These are phyloP conservation scores for Quercus engelmannii DNA, from an alignment of 306 rosid genomes.

Conservation along the genomic window DNA sequence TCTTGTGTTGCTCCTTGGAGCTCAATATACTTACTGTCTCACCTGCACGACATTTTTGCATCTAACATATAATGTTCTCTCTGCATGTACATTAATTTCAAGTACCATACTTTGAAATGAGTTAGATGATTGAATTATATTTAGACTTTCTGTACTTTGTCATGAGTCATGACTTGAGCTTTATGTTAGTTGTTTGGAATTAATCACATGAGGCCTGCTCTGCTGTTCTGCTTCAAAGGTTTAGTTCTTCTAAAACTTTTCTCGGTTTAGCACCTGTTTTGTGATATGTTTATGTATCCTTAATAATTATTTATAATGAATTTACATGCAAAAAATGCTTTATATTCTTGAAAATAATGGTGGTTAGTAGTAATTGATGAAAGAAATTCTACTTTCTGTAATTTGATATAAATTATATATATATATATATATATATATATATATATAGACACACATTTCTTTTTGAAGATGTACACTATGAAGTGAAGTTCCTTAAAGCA, in stretches of 20 bases:
- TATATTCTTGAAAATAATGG: not conserved
- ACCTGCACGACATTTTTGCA: not conserved
- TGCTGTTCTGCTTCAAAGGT: not conserved
- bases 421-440: no score
- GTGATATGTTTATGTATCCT: not conserved
- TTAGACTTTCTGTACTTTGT: not conserved
- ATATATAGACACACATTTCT: no score
- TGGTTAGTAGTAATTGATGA: not conserved
- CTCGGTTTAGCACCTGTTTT: not conserved
- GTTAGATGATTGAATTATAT: not conserved
- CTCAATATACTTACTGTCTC: not conserved
- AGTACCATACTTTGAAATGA: not conserved
- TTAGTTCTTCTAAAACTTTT: no score
- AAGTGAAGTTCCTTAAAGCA: not conserved
- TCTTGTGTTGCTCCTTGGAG: not conserved
- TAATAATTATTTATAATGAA: not conserved
- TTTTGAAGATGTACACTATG: not conserved
- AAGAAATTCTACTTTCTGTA: not conserved
- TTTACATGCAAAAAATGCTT: not conserved
- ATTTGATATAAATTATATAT: not conserved
- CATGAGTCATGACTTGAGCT: not conserved
- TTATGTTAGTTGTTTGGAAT: not conserved
- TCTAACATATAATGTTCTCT: not conserved
- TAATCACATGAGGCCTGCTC: not conserved
- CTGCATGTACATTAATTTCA: not conserved